phyloP scores from a whole-genome alignment of 257 asterid species.

The Orobanche coerulescens region DNA sequence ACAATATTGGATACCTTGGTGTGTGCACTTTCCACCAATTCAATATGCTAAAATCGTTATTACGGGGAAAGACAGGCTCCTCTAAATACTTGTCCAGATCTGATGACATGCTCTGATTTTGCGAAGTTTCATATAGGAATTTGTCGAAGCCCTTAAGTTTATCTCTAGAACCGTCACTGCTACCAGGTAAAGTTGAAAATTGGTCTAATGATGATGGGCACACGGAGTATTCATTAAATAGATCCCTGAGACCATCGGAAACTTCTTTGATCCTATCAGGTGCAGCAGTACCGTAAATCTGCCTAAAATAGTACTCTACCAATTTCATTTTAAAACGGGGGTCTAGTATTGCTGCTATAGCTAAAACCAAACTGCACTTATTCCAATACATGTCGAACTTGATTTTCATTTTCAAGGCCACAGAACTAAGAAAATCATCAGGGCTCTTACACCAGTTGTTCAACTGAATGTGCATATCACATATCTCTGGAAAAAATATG shows the following conservation, averaged over 20 bases:
- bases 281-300: constrained; percentile 59
- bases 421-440: constrained; percentile 59
- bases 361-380: constrained; percentile 65
- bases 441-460: constrained; percentile 81
- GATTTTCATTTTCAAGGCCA: constrained; percentile 69
- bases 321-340: constrained; percentile 93
- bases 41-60: constrained; percentile 67
- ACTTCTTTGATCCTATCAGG: constrained; percentile 54
- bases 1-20: constrained; percentile 89
- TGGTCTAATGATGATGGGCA: constrained; percentile 42
- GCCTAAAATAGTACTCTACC: constrained; percentile 73
- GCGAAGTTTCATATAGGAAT: constrained; percentile 74
- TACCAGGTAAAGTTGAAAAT: constrained; percentile 40
- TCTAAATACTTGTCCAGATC: constrained; percentile 83
- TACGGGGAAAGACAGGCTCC: constrained; percentile 90
- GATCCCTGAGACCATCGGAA: constrained; percentile 54
- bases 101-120: constrained; percentile 52
- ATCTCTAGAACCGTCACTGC: constrained; percentile 52
- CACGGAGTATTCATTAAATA: constrained; percentile 64
- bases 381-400: constrained; percentile 78
- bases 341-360: constrained; percentile 77
- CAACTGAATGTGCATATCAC: constrained; percentile 74
- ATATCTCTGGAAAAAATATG: constrained; percentile 65
- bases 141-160: constrained; percentile 87
- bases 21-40: constrained; percentile 99